Percentiles rank a stretch among this genome's conserved stretches.
phyloP scores from a whole-genome alignment of 345 rosid species.

The Alliaria petiolata region DNA sequence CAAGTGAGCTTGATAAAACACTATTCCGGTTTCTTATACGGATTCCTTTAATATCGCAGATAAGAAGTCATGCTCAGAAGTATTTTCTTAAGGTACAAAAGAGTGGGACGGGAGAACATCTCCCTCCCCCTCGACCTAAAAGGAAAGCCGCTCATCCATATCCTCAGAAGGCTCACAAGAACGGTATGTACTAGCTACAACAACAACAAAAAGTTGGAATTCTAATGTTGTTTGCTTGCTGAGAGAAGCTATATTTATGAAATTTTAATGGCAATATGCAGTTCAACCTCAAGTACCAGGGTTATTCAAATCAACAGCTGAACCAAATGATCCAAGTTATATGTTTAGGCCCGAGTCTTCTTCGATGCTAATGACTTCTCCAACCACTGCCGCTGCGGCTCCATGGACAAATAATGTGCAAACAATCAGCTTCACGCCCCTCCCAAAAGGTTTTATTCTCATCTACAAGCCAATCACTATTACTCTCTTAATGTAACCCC shows the following conservation, averaged over 20 bases:
- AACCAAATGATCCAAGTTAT: slow-evolving; percentile 44
- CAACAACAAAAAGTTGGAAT: background rate
- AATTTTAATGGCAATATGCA: slow-evolving; percentile 37
- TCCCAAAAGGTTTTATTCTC: slow-evolving; percentile 43
- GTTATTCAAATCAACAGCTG: slow-evolving; percentile 46
- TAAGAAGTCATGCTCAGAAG: slow-evolving; percentile 92
- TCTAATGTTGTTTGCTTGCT: background rate
- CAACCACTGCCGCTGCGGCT: slow-evolving; percentile 42
- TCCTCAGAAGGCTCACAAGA: slow-evolving; percentile 82
- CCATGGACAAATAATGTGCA: slow-evolving; percentile 52
- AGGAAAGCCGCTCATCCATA: slow-evolving; percentile 95
- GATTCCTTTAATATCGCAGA: slow-evolving; percentile 36
- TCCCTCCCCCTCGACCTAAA: slow-evolving; percentile 93
- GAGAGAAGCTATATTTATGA: slow-evolving; percentile 6
- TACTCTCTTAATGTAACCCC: background rate
- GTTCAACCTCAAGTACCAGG: slow-evolving; percentile 41
- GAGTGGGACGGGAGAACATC: slow-evolving; percentile 78
- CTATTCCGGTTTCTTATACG: background rate
- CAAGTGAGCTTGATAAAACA: background rate
- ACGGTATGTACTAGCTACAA: slow-evolving; percentile 36
- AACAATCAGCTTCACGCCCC: slow-evolving; percentile 41
- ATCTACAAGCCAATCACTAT: background rate
- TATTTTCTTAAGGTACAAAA: slow-evolving; percentile 86
- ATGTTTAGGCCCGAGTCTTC: slow-evolving; percentile 53
- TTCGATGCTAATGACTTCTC: slow-evolving; percentile 48